phyloP scores from a whole-genome alignment of 1,139 yeast genomes.

The Ogataea hybrid region DNA sequence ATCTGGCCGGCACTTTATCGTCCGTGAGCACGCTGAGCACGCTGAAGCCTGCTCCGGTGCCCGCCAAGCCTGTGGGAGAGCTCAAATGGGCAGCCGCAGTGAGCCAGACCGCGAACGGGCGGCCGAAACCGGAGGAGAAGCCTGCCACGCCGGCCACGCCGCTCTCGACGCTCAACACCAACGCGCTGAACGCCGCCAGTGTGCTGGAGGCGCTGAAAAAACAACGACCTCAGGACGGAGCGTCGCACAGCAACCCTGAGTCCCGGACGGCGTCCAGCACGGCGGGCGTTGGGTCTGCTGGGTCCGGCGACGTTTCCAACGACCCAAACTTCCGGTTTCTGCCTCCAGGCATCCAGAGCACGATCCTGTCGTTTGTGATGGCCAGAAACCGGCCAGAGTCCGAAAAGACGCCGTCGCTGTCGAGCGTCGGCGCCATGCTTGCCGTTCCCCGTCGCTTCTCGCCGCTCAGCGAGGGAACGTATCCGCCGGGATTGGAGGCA shows the following conservation, averaged over 20 bases:
- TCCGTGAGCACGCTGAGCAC: slow-evolving; percentile 43
- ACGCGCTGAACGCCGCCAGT: slow-evolving; percentile 35
- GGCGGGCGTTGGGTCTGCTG: slow-evolving; percentile 19
- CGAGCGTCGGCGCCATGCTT: slow-evolving; percentile 36
- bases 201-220: slow-evolving; percentile 34
- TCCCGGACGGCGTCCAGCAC: slow-evolving; percentile 27
- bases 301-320: slow-evolving; percentile 29
- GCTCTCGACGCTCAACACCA: slow-evolving; percentile 22
- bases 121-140: slow-evolving; percentile 4
- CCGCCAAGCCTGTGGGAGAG: slow-evolving; percentile 61
- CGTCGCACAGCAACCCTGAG: slow-evolving; percentile 12
- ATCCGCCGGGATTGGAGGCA: slow-evolving; percentile 34
- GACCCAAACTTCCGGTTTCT: slow-evolving; percentile 42
- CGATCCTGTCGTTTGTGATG: slow-evolving; percentile 50
- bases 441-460: slow-evolving; percentile 43
- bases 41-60: slow-evolving; percentile 66
- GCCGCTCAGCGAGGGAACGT: slow-evolving; percentile 27
- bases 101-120: slow-evolving; percentile 37
- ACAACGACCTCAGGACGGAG: slow-evolving; percentile 29
- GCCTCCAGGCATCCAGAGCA: slow-evolving; percentile 75
- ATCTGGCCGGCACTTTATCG: slow-evolving; percentile 13
- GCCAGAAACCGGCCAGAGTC: slow-evolving; percentile 35
- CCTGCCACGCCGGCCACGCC: slow-evolving; percentile 5
- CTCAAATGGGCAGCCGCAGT: slow-evolving; percentile 73
- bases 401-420: slow-evolving; percentile 28